phyloP scores from a whole-genome alignment of 164 flowering plant genomes.

The Vitis labrusca region DNA sequence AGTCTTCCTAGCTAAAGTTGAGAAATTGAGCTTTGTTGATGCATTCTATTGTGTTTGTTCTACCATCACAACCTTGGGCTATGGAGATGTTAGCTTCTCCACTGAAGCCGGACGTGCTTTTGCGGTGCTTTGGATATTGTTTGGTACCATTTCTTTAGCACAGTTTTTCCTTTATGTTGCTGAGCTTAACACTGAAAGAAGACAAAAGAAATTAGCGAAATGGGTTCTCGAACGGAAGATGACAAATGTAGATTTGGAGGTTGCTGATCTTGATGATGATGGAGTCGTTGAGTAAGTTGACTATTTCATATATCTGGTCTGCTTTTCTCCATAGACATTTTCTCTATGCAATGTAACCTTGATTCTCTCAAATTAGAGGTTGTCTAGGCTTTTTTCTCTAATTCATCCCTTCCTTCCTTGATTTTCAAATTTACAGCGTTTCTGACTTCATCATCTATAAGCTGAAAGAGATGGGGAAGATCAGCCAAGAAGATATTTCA shows the following conservation, averaged over 20 bases:
- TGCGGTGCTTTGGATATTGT: conserved; percentile 62
- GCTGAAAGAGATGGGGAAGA: conserved; percentile 93
- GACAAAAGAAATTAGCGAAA: conserved; percentile 47
- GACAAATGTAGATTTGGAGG: conserved; percentile 70
- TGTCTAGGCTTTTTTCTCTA: not conserved
- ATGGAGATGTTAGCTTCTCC: conserved; percentile 66
- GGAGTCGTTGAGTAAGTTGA: conserved; percentile 56
- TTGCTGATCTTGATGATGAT: conserved; percentile 79
- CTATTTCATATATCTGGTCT: not conserved
- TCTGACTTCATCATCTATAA: conserved; percentile 74
- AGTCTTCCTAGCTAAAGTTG: conserved; percentile 44
- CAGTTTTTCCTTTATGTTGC: conserved; percentile 58
- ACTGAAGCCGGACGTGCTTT: conserved; percentile 51
- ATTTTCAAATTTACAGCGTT: conserved; percentile 35
- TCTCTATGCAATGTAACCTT: not conserved
- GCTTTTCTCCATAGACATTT: not conserved
- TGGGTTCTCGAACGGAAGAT: conserved; percentile 66
- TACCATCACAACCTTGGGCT: conserved; percentile 68
- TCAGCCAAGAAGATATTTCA: conserved; percentile 68
- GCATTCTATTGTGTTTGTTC: conserved; percentile 89
- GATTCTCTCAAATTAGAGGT: not conserved
- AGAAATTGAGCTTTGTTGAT: conserved; percentile 60
- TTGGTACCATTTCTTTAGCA: conserved; percentile 49
- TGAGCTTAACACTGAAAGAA: conserved; percentile 52
- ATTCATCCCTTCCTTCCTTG: not conserved